phyloP scores from a whole-genome alignment of 2,329 filamentous ascomycete species.

The Cryoendolithus antarcticus region DNA sequence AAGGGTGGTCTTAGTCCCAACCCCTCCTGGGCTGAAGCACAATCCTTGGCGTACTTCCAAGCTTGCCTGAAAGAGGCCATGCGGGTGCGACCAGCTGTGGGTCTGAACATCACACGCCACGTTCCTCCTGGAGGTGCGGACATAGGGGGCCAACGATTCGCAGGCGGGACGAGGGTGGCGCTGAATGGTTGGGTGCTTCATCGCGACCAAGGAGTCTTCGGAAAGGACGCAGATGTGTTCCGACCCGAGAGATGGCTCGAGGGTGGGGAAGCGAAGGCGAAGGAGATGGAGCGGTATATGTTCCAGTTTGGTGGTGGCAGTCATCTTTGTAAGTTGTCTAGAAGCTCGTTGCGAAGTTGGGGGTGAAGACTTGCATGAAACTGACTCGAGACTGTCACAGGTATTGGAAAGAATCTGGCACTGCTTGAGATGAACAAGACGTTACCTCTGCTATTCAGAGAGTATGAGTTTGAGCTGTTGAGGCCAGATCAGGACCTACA shows the following conservation, averaged over 20 bases:
- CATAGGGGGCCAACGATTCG: slow-evolving; percentile 51
- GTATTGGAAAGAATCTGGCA: slow-evolving; percentile 45
- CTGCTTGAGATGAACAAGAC: slow-evolving; percentile 38
- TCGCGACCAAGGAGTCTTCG: slow-evolving; percentile 54
- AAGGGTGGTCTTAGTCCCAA: slow-evolving; percentile 50
- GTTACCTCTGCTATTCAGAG: slow-evolving; percentile 31
- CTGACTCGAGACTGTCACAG: slow-evolving; percentile 33
- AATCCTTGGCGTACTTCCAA: slow-evolving; percentile 62
- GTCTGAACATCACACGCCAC: slow-evolving; percentile 50
- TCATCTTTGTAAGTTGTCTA: slow-evolving; percentile 22
- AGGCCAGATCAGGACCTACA: slow-evolving; percentile 38
- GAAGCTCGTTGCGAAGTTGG: slow-evolving; percentile 5
- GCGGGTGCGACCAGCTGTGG: slow-evolving; percentile 60
- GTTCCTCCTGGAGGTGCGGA: slow-evolving; percentile 41
- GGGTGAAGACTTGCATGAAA: not conserved
- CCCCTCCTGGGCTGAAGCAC: slow-evolving; percentile 48
- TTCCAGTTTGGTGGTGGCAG: slow-evolving; percentile 62
- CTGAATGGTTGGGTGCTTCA: slow-evolving; percentile 67
- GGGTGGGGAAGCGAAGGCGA: slow-evolving; percentile 42
- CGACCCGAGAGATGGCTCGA: slow-evolving; percentile 57
- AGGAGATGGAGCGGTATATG: slow-evolving; percentile 58
- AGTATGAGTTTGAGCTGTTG: slow-evolving; percentile 43
- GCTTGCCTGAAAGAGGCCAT: slow-evolving; percentile 69
- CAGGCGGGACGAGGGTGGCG: slow-evolving; percentile 61
- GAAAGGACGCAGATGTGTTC: slow-evolving; percentile 51